Base-by-base conservation (phyloP, 2,329 filamentous ascomycete species). In the Nemania abortiva region DNA sequence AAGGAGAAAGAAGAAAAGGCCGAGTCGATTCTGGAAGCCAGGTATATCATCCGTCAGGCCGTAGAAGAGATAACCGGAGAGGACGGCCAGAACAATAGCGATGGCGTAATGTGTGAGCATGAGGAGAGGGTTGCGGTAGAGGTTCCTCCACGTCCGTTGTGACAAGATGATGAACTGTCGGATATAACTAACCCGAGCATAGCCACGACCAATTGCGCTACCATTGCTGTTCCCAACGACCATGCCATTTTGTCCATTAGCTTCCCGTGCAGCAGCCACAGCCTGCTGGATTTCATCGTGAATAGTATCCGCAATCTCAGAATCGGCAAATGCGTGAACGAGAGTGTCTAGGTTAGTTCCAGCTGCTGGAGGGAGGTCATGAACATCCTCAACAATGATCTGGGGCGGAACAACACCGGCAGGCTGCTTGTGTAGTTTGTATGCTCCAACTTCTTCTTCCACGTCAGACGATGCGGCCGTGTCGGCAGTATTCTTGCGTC, bases 31-130 rank as follows among this genome's bases (percentile, higher is more conserved):
- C 81, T 99, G 96, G 87, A 99, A 99, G 39, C 97, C 96, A 70
- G 94, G 92, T 74, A 99, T 97, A 77, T 99, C 95, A 77, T 97
- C 94, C 0, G 95, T 97, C 56, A 99, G 85, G 2, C 95, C 96
- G 76, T 98, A 99, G 84, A 98, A 99, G 13, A 99, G 87, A 81
- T 93, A 98, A 3, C 96, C 96, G 1, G 95, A 95, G 66, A 99
- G 92, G 5, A 98, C 95, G 1, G 95, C 96, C 6, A 99, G 88
- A 0, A 98, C 83, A 69, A 99, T 98, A 7, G 96, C 94, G 74
- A 98, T 98, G 45, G 96, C 96, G 78, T 98, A 99, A 82, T 99
- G 96, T 0, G 95, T 98, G 66, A 99, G 88, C 96, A 99, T 99
- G 68, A 99, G 85, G 88, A 98, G 95, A 1, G 96, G 96, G 79